Evolutionary conservation across 805 yeast species (phyloP), one percentile per base, ranked within the genome.

Genomic region (Candida jianshihensis): DNA sequence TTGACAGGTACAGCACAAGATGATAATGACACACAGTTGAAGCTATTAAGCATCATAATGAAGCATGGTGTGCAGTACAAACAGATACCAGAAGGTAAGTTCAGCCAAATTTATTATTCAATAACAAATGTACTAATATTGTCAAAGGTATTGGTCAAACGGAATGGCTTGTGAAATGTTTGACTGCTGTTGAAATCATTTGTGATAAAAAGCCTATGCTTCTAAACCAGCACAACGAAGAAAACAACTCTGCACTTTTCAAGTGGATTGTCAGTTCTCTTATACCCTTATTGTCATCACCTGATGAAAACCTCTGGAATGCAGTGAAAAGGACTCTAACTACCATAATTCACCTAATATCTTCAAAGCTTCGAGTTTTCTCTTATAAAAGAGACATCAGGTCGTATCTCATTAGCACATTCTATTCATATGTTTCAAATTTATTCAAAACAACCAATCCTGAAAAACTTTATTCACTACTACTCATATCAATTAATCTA

Each of bases 151-250:
- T 21, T 3, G 28, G 38, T 10, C 36, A 38, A 11, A 2, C 34
- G 2, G 31, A 26, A 6, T 52, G 56, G 54, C 26, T 42, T 4
- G n/a, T 22, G 17, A 39, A 38, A 15, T 49, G 51, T 20, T 34
- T 53, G 7, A 16, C 38, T 9, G 53, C 56, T 5, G 29, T 51
- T 4, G 55, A 53, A 16, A 37, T 47, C 14, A 44, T 51, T 4
- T 40, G 49, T 28, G 49, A 46, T 13, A 38, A 34, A 29, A 37
- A 39, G 3, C 56, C 56, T 3, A 26, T 42, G 13, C 21, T 51
- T 8, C 34, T 53, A 14, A 49, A 47, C 34, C 40, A 39, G 4
- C 39, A 28, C 4, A 36, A 37, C 4, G 30, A 35, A 19, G 43
- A 33, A 1, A 21, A 33, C 4, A 39, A 39, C 2, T 21, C 28